phyloP scores from a whole-genome alignment of 2,329 filamentous ascomycete genomes.

The Penicillium sp. region DNA sequence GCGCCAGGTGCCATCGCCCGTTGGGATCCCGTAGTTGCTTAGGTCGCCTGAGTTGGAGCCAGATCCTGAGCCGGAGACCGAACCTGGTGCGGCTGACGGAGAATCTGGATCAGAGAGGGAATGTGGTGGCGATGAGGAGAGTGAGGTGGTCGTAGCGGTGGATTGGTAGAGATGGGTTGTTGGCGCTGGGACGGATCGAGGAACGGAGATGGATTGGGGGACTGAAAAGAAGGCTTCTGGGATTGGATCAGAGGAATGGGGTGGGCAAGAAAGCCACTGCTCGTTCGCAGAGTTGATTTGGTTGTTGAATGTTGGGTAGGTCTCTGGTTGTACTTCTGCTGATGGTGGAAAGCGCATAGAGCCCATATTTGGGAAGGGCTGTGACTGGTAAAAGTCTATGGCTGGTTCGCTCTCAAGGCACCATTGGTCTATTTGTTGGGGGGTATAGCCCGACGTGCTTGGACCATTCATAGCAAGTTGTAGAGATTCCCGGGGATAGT shows the following conservation, averaged over 20 bases:
- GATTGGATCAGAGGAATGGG: background rate
- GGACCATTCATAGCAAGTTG: background rate
- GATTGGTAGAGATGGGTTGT: background rate
- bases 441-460: slow-evolving; percentile 10
- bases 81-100: slow-evolving; percentile 6
- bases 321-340: background rate
- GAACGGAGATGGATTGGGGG: background rate
- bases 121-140: slow-evolving; percentile 13
- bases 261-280: slow-evolving; percentile 11
- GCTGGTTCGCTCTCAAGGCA: slow-evolving; percentile 19
- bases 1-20: slow-evolving; percentile 49
- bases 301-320: slow-evolving; percentile 8
- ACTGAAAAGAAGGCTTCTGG: slow-evolving; percentile 15
- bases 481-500: slow-evolving; percentile 6
- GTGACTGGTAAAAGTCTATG: slow-evolving; percentile 6
- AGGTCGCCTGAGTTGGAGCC: slow-evolving; percentile 25
- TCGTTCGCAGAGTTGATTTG: slow-evolving; percentile 4
- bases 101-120: slow-evolving; percentile 14
- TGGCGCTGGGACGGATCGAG: background rate
- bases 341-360: slow-evolving; percentile 8
- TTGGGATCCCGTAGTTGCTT: slow-evolving; percentile 32
- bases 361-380: slow-evolving; percentile 4
- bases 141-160: slow-evolving; percentile 4
- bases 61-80: slow-evolving; percentile 8
- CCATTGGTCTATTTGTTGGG: slow-evolving; percentile 22